phyloP scores from a whole-genome alignment of 75 land plant genomes.

The Isoetes taiwanensis region DNA sequence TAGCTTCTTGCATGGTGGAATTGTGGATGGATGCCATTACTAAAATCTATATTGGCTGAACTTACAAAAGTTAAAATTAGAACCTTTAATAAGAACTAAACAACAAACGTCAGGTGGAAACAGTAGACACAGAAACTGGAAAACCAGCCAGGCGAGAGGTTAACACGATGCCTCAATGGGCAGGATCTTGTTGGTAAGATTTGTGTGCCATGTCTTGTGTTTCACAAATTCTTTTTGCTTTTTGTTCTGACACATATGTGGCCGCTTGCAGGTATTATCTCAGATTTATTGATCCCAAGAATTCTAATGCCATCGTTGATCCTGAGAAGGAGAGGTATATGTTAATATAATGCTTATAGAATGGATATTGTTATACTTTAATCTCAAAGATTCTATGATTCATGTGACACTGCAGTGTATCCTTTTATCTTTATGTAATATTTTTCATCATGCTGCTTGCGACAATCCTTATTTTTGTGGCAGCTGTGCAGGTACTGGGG shows the following conservation, averaged over 20 bases:
- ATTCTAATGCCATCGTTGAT: conserved; percentile 55
- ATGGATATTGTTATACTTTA: too few species aligned
- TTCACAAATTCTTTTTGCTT: neutral
- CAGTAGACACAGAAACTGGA: conserved; percentile 48
- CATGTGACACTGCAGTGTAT: too few species aligned
- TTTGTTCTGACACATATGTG: neutral
- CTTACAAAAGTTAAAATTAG: too few species aligned
- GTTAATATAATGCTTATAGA: neutral
- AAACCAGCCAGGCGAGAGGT: conserved; percentile 78
- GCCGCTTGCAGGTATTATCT: conserved; percentile 64
- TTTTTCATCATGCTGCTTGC: neutral
- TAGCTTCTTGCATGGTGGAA: too few species aligned
- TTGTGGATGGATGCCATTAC: too few species aligned
- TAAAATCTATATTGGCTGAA: too few species aligned
- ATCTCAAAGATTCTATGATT: too few species aligned
- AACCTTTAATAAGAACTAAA: too few species aligned
- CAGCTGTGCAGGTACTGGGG: conserved; percentile 71
- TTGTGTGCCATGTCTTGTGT: neutral
- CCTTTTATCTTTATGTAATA: neutral
- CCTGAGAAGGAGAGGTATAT: conserved; percentile 54
- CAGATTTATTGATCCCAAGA: conserved; percentile 90
- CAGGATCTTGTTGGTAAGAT: conserved; percentile 92
- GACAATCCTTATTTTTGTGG: neutral
- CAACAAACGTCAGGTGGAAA: conserved; percentile 78
- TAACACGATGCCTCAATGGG: conserved; percentile 98